These are phyloP conservation scores for Kewa caespitosa DNA, from an alignment of 179 eudicot genomes.

Conservation along the genomic window DNA sequence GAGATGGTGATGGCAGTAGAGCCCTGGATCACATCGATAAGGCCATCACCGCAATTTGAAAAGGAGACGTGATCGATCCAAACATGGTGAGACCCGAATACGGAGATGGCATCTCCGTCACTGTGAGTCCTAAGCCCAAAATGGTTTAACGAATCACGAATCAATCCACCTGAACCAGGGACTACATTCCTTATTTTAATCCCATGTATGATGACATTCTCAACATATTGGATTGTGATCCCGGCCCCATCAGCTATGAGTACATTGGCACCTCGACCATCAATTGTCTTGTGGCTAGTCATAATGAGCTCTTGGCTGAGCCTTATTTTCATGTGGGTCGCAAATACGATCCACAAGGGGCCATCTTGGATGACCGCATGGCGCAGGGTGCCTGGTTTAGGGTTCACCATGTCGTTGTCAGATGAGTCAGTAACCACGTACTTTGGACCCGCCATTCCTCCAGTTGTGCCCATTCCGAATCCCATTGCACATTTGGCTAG, in stretches of 20 bases:
- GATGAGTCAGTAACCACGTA: conserved; percentile 42
- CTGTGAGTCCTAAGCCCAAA: conserved; percentile 43
- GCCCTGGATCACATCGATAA: conserved; percentile 36
- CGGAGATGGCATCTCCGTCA: conserved; percentile 53
- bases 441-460: conserved; percentile 39
- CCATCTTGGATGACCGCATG: conserved; percentile 45
- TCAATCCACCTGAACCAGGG: conserved; percentile 36
- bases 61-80: conserved; percentile 55
- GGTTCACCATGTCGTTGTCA: conserved; percentile 45
- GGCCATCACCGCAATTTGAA: conserved; percentile 28
- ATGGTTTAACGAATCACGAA: conserved; percentile 41
- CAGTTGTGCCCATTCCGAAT: conserved; percentile 42
- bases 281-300: conserved; percentile 54
- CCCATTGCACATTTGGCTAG: conserved; percentile 53
- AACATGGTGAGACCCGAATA: conserved; percentile 40
- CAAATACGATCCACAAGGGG: conserved; percentile 54
- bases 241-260: conserved; percentile 44
- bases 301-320: conserved; percentile 46
- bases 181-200: conserved; percentile 34
- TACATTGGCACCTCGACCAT: conserved; percentile 41
- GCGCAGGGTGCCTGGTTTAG: conserved; percentile 52
- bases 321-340: conserved; percentile 41
- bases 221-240: conserved; percentile 37
- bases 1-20: conserved; percentile 58
- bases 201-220: conserved; percentile 47